A percentile compares a stretch with the other conserved stretches of the same genome.
phyloP scores from a whole-genome alignment of 1,284 basidiomycete genomes.

The Puccinia novopanici region DNA sequence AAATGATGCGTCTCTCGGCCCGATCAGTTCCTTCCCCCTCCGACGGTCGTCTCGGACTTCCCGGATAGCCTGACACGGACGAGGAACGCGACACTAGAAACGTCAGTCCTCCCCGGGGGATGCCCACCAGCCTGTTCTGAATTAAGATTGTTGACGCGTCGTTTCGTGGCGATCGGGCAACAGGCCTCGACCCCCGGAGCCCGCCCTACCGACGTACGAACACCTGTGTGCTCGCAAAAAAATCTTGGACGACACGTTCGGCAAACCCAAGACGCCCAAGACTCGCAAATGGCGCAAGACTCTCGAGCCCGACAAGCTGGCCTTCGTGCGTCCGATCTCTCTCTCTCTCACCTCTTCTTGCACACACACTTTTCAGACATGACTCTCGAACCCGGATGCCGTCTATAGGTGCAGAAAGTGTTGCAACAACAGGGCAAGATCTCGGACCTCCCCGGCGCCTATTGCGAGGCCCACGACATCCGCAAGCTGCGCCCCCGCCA shows the following conservation, averaged over 20 bases:
- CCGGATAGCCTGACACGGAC: background rate
- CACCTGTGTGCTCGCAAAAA: slow-evolving; percentile 4
- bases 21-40: background rate
- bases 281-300: slow-evolving; percentile 16
- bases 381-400: background rate
- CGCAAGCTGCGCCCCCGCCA: slow-evolving; percentile 68
- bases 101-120: background rate
- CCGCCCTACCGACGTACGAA: slow-evolving; percentile 32
- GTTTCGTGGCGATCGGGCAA: no score
- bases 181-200: slow-evolving; percentile 38
- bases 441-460: slow-evolving; percentile 57
- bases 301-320: slow-evolving; percentile 25
- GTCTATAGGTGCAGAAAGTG: slow-evolving; percentile 28
- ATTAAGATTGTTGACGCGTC: no score
- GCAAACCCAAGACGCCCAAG: background rate
- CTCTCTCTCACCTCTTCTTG: background rate
- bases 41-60: background rate
- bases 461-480: slow-evolving; percentile 73
- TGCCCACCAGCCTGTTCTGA: background rate
- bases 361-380: background rate
- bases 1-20: no score
- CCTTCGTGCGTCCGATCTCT: background rate
- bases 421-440: slow-evolving; percentile 30
- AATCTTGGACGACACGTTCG: slow-evolving; percentile 30
- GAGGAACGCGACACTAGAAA: slow-evolving; percentile 4